Conservation (phyloP, 2,329 filamentous ascomycete species). For the Colletotrichum neosansevieriae region DNA sequence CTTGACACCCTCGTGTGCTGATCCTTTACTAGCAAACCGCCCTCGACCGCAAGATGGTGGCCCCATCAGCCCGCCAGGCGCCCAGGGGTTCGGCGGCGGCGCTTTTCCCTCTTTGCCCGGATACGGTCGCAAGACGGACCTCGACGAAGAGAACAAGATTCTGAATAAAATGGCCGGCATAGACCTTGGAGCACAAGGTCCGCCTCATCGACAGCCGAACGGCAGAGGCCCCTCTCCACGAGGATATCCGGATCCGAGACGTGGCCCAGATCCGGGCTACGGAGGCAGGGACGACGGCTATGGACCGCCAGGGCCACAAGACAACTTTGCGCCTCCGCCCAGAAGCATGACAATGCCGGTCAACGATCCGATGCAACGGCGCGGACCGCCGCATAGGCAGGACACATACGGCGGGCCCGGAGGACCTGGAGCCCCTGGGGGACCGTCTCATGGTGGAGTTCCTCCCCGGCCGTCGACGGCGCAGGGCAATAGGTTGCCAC, state of each 20-base stretch:
- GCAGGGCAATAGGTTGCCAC: conserved; percentile 63
- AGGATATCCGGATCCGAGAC: conserved; percentile 45
- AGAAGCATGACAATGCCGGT: conserved; percentile 73
- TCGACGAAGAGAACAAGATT: conserved; percentile 56
- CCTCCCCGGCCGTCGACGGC: conserved; percentile 69
- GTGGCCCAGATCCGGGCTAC: conserved; percentile 48
- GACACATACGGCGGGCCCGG: conserved; percentile 49
- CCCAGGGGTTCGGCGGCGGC: conserved; percentile 47
- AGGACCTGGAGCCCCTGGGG: conserved; percentile 37
- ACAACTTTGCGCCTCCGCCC: conserved; percentile 63
- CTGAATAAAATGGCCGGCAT: conserved; percentile 56
- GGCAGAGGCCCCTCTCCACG: conserved; percentile 49
- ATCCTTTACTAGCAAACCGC: conserved; percentile 44
- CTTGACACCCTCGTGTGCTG: conserved; percentile 4
- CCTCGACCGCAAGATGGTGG: conserved; percentile 48
- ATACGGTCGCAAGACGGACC: conserved; percentile 52
- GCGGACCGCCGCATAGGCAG: conserved; percentile 51
- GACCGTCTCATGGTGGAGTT: conserved; percentile 57
- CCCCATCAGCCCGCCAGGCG: conserved; percentile 47
- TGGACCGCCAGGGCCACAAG: conserved; percentile 48
- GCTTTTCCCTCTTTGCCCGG: conserved; percentile 58
- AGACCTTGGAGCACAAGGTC: conserved; percentile 50
- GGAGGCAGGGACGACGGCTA: conserved; percentile 52
- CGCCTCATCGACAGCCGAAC: conserved; percentile 30
- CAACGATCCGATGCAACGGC: conserved; percentile 57